Evolutionary conservation across 192 early-diverging fungal genomes (phyloP).

Genomic region (Coemansia sp.): DNA sequence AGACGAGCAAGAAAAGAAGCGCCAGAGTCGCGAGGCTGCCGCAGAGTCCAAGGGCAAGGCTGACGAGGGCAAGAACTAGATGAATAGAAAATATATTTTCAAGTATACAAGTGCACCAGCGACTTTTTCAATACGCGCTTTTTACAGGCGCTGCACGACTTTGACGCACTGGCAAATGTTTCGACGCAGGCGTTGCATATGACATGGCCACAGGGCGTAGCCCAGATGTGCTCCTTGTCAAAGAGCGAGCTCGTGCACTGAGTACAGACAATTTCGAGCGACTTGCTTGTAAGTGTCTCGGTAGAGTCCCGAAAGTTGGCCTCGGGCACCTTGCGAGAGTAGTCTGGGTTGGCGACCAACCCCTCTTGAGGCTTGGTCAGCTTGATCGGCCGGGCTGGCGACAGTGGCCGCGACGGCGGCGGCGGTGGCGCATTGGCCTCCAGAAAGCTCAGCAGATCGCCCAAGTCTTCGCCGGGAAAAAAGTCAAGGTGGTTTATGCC

Average conservation of each 20-base stretch:
- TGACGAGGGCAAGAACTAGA: constrained; percentile 27
- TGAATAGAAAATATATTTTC: neutral
- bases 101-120: constrained; percentile 47
- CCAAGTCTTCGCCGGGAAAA: constrained; percentile 44
- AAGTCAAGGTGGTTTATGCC: constrained; percentile 40
- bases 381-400: constrained; percentile 34
- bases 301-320: constrained; percentile 45
- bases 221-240: constrained; percentile 48
- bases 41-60: constrained; percentile 52
- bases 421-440: constrained; percentile 42
- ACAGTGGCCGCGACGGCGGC: constrained; percentile 27
- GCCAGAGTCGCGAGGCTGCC: constrained; percentile 60
- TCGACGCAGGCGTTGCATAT: constrained; percentile 47
- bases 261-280: constrained; percentile 43
- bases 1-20: constrained; percentile 80
- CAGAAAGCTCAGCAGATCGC: constrained; percentile 40
- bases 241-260: constrained; percentile 29
- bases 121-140: constrained; percentile 33
- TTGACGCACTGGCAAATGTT: constrained; percentile 20
- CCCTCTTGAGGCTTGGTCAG: constrained; percentile 38
- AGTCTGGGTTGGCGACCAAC: constrained; percentile 25
- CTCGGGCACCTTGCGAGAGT: constrained; percentile 34
- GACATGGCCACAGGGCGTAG: constrained; percentile 48
- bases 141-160: constrained; percentile 37
- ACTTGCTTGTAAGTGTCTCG: neutral